phyloP scores from a whole-genome alignment of 2,329 filamentous ascomycete species.

The Tothia fuscella region DNA sequence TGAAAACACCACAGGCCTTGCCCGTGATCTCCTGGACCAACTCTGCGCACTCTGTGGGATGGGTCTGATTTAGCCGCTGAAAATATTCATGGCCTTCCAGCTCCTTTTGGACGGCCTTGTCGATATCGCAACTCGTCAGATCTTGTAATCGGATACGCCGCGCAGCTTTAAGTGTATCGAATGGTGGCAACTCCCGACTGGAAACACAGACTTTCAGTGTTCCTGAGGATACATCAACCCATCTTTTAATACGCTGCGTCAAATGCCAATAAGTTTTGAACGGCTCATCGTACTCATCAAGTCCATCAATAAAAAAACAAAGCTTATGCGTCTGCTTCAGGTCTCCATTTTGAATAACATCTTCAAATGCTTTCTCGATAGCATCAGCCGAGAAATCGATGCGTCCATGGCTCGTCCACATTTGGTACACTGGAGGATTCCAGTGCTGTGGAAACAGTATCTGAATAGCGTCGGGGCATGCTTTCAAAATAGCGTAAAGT shows the following conservation, averaged over 20 bases:
- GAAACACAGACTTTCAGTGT: conserved; percentile 23
- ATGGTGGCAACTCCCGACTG: conserved; percentile 15
- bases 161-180: conserved; percentile 8
- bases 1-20: conserved; percentile 13
- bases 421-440: background rate
- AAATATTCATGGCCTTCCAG: background rate
- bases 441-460: background rate
- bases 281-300: background rate
- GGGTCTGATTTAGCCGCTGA: background rate
- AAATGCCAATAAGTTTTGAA: background rate
- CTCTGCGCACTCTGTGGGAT: background rate
- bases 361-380: background rate
- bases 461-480: conserved; percentile 10
- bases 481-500: conserved; percentile 20
- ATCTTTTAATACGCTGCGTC: conserved; percentile 6
- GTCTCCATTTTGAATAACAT: background rate
- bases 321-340: background rate
- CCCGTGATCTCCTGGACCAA: conserved; percentile 13
- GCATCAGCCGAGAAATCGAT: background rate
- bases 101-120: background rate
- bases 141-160: background rate
- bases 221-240: conserved; percentile 17
- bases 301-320: background rate
- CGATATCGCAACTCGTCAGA: background rate
- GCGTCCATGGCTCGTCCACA: background rate